Evolutionary conservation across 768 basidiomycete species (phyloP).

Genomic region (Mycena rebaudengoi): DNA sequence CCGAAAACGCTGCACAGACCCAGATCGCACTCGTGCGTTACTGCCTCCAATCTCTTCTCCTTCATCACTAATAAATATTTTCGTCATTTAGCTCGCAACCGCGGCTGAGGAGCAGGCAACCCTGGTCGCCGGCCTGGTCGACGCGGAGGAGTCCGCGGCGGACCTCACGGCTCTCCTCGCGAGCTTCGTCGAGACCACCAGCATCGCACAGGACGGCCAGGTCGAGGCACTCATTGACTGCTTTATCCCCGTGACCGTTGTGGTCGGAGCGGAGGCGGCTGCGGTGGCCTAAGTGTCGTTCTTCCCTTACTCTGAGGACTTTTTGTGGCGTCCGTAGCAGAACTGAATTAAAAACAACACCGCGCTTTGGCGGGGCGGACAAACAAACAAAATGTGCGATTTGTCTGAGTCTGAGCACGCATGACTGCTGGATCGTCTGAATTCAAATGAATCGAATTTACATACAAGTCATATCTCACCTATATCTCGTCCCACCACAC

Average conservation of each 20-base stretch:
- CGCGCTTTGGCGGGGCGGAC: no score
- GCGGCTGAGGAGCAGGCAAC: neutral
- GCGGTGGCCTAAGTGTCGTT: no score
- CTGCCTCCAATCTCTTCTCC: neutral
- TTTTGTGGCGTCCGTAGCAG: no score
- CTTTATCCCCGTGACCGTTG: constrained; percentile 19
- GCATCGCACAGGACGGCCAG: constrained; percentile 21
- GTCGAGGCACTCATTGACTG: constrained; percentile 22
- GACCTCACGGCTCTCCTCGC: neutral
- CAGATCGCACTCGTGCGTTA: constrained; percentile 21
- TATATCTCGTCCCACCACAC: no score
- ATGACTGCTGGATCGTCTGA: no score
- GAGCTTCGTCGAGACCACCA: constrained; percentile 16
- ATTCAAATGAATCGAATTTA: no score
- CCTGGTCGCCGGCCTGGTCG: constrained; percentile 4
- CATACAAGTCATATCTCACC: no score
- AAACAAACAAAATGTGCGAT: no score
- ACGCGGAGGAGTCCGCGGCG: constrained; percentile 8
- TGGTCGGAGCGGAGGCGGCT: no score
- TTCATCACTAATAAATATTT: neutral
- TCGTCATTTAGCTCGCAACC: constrained; percentile 2
- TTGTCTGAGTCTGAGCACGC: no score
- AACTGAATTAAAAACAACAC: no score
- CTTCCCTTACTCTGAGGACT: no score
- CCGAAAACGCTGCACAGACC: constrained; percentile 23